phyloP scores from a whole-genome alignment of 2,329 filamentous ascomycete species.

The Monascus ruber region DNA sequence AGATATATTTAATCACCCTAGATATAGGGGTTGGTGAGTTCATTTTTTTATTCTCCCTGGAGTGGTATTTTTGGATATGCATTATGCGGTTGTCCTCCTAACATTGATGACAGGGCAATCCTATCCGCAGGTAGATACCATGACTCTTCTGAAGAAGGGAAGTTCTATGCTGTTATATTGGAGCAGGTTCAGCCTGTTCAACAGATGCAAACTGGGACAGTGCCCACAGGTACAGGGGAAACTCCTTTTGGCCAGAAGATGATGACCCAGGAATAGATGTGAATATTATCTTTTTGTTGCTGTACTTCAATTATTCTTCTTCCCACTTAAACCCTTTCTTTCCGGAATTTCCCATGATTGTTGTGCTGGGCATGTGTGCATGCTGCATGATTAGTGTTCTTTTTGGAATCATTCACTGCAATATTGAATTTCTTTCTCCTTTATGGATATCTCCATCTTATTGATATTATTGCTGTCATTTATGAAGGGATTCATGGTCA shows the following conservation, averaged over 20 bases:
- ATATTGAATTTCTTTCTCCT: too few relatives aligned
- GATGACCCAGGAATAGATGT: background rate
- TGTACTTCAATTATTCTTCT: too few relatives aligned
- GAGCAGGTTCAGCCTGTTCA: constrained; percentile 15
- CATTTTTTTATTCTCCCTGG: background rate
- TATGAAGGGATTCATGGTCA: too few relatives aligned
- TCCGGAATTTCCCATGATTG: too few relatives aligned
- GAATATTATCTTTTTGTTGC: too few relatives aligned
- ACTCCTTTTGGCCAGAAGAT: background rate
- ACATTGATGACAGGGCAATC: constrained; percentile 16
- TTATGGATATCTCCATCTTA: too few relatives aligned
- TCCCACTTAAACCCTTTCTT: too few relatives aligned
- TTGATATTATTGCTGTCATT: too few relatives aligned
- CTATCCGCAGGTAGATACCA: constrained; percentile 23
- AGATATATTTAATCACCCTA: constrained; percentile 27
- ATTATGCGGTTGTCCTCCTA: background rate
- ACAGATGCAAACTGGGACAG: background rate
- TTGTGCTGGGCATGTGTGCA: too few relatives aligned
- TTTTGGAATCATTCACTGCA: too few relatives aligned
- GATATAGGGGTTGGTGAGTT: constrained; percentile 28
- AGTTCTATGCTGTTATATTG: constrained; percentile 26
- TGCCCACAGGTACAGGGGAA: background rate
- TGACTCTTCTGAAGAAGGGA: constrained; percentile 25
- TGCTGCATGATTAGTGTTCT: too few relatives aligned
- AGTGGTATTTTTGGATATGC: too few relatives aligned